These are phyloP conservation scores for Geotrichum aggregatum DNA, from an alignment of 1,139 yeast species.

Conservation along the genomic window DNA sequence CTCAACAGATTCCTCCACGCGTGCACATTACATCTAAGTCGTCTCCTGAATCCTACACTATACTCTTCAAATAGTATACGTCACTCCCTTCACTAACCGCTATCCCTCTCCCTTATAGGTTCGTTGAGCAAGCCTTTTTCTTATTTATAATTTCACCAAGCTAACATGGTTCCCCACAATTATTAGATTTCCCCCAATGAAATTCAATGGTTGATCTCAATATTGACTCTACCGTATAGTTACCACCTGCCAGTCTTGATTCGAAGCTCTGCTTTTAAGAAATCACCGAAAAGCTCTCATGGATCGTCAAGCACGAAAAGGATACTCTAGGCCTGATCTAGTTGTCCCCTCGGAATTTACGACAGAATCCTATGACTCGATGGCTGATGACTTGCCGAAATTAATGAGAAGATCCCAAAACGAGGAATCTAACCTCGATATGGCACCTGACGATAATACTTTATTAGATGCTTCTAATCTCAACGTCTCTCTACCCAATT, in stretches of 20 bases:
- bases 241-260: not conserved
- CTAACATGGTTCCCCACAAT: slow-evolving; percentile 3
- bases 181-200: not conserved
- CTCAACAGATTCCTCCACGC: no score
- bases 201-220: slow-evolving; percentile 9
- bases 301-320: slow-evolving; percentile 1
- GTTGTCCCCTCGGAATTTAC: slow-evolving; percentile 9
- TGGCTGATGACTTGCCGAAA: slow-evolving; percentile 1
- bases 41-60: not conserved
- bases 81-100: not conserved
- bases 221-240: not conserved
- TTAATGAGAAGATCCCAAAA: not conserved
- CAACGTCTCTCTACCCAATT: not conserved
- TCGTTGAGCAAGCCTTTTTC: not conserved
- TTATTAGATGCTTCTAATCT: not conserved
- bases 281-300: not conserved
- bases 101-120: not conserved
- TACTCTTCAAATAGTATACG: not conserved
- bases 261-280: not conserved
- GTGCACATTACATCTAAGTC: no score
- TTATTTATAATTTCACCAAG: not conserved
- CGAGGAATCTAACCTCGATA: slow-evolving; percentile 1
- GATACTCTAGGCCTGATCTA: slow-evolving; percentile 1
- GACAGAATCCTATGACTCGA: slow-evolving; percentile 4
- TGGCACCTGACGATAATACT: not conserved